Conservation (phyloP, 768 basidiomycete genomes). For the Boletus bicolor region DNA sequence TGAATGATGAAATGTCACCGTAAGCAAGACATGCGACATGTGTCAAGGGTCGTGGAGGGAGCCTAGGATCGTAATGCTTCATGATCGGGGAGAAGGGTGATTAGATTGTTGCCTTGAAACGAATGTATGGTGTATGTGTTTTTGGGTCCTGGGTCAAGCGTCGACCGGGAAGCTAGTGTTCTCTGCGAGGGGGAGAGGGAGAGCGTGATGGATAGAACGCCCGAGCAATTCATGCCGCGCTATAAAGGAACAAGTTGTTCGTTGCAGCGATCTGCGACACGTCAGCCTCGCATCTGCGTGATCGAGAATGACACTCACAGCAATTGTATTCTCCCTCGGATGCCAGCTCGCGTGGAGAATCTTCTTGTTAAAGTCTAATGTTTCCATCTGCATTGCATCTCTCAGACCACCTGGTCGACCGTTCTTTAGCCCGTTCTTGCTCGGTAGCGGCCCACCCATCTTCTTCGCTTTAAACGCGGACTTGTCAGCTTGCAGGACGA, state of each 20-base stretch:
- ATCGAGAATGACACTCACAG: constrained; percentile 51
- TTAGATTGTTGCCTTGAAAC: constrained; percentile 29
- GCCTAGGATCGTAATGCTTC: constrained; percentile 23
- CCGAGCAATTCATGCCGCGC: constrained; percentile 36
- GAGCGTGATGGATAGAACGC: neutral
- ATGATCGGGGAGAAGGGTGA: constrained; percentile 19
- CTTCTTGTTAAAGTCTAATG: constrained; percentile 95
- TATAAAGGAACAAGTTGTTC: constrained; percentile 36
- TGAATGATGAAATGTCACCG: constrained; percentile 25
- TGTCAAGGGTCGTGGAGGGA: constrained; percentile 12
- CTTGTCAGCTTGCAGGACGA: constrained; percentile 97
- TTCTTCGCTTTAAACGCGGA: constrained; percentile 99
- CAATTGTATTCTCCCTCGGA: constrained; percentile 96
- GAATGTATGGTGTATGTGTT: constrained; percentile 17
- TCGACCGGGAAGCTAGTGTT: constrained; percentile 10
- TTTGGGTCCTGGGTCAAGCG: constrained; percentile 12
- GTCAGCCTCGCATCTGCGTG: constrained; percentile 6
- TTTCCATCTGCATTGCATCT: constrained; percentile 84
- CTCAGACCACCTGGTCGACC: constrained; percentile 69
- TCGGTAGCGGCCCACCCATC: constrained; percentile 82
- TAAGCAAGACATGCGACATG: constrained; percentile 31
- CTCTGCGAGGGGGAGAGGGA: constrained; percentile 8
- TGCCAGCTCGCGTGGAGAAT: constrained; percentile 97
- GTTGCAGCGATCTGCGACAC: constrained; percentile 82
- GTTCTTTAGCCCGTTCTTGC: constrained; percentile 69